Conservation (phyloP, 2,329 filamentous ascomycete species). For the Aspergillus texensis region DNA sequence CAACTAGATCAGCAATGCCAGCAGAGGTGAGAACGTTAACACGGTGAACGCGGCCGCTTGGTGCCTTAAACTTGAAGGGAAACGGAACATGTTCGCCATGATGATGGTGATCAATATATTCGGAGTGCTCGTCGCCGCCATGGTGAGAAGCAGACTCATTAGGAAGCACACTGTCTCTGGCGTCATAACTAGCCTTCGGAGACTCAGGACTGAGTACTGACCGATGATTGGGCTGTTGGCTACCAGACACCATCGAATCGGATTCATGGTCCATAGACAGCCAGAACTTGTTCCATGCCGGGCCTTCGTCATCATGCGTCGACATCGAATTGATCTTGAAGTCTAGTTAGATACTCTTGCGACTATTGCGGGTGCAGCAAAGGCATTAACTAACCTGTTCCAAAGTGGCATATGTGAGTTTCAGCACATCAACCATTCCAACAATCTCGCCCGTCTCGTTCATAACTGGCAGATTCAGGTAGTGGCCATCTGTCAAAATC, state of each 20-base stretch:
- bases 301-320: constrained; percentile 84
- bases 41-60: constrained; percentile 89
- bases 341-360: constrained; percentile 4
- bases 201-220: constrained; percentile 82
- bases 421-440: constrained; percentile 98
- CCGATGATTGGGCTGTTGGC: constrained; percentile 70
- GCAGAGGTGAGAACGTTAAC: constrained; percentile 80
- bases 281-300: constrained; percentile 99
- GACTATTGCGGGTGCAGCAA: background rate
- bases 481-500: constrained; percentile 76
- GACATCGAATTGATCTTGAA: constrained; percentile 84
- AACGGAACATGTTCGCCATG: constrained; percentile 73
- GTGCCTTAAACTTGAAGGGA: constrained; percentile 98
- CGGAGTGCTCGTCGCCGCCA: constrained; percentile 78
- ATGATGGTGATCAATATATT: constrained; percentile 62
- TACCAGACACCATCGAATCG: constrained; percentile 93
- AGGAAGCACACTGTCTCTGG: constrained; percentile 83
- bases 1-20: constrained; percentile 78
- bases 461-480: constrained; percentile 98
- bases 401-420: constrained; percentile 95
- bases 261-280: constrained; percentile 92
- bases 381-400: constrained; percentile 69
- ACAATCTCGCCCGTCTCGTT: constrained; percentile 96
- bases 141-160: constrained; percentile 94
- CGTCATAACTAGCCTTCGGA: constrained; percentile 63